phyloP scores from a whole-genome alignment of 176 grass and related monocot species.

The Typha latifolia region DNA sequence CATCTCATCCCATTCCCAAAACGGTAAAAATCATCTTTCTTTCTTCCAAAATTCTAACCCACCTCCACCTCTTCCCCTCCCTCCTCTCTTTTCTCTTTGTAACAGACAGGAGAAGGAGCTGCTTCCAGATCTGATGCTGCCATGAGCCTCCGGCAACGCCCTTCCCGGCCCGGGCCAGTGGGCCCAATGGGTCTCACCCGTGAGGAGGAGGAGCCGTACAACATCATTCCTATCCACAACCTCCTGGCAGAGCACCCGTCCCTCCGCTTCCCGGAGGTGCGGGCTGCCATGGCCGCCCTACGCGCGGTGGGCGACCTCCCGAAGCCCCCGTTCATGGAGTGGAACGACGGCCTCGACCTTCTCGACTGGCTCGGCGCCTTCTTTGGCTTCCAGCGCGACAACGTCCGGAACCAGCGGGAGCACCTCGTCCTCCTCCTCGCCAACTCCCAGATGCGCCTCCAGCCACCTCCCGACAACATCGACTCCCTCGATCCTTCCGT shows the following conservation, averaged over 20 bases:
- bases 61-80: background rate
- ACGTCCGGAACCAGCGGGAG: constrained; percentile 86
- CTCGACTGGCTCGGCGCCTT: constrained; percentile 83
- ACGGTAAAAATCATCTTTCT: background rate
- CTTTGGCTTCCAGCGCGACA: constrained; percentile 90
- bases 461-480: constrained; percentile 18
- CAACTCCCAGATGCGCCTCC: constrained; percentile 63
- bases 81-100: background rate
- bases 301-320: constrained; percentile 41
- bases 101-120: background rate
- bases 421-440: constrained; percentile 95
- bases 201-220: constrained; percentile 28
- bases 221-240: constrained; percentile 95
- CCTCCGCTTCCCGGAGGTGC: constrained; percentile 70
- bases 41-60: background rate
- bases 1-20: background rate
- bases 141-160: constrained; percentile 54
- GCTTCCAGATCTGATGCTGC: background rate
- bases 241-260: constrained; percentile 52
- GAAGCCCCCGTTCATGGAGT: constrained; percentile 27
- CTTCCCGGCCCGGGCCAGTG: background rate
- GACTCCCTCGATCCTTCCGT: constrained; percentile 48
- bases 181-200: background rate
- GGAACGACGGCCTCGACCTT: constrained; percentile 49
- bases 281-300: constrained; percentile 56